Evolutionary conservation across 225 moss, liverwort and hornwort species (phyloP).

Genomic region (Lunularia cruciata): DNA sequence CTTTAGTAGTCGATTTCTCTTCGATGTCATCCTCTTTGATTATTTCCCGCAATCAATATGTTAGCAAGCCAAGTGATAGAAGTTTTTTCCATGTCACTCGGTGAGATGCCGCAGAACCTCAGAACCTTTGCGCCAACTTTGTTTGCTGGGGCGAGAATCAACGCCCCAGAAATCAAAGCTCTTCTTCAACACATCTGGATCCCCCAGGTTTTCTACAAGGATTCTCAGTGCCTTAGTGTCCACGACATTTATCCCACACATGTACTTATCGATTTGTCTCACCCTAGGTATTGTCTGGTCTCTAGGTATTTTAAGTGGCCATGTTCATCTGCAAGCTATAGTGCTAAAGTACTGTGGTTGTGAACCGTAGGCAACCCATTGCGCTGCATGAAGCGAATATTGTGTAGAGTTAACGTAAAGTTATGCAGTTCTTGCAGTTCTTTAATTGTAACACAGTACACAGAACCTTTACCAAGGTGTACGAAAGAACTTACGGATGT

Average conservation of each 20-base stretch:
- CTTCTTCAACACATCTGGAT: conserved; percentile 1
- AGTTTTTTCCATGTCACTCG: conserved; percentile 6
- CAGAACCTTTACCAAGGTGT: no score
- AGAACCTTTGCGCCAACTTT: conserved; percentile 17
- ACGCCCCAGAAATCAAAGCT: conserved; percentile 8
- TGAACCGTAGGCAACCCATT: no score
- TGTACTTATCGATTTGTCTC: no score
- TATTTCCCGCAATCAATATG: neutral
- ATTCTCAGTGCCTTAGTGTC: conserved; percentile 5
- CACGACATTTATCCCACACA: neutral
- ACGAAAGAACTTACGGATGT: no score
- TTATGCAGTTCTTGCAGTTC: no score
- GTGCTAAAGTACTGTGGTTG: no score
- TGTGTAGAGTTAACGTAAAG: no score
- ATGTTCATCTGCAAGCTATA: no score
- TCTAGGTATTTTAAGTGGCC: no score
- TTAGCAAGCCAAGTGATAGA: conserved; percentile 15
- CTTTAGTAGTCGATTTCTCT: neutral
- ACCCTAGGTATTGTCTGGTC: no score
- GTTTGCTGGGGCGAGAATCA: conserved; percentile 19
- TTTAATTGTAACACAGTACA: no score
- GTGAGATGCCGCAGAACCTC: conserved; percentile 14
- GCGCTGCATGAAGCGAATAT: no score
- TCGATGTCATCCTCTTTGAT: neutral
- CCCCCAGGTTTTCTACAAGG: neutral